These are phyloP conservation scores for Huntiella savannae DNA, from an alignment of 2,329 filamentous ascomycete genomes.

Conservation along the genomic window DNA sequence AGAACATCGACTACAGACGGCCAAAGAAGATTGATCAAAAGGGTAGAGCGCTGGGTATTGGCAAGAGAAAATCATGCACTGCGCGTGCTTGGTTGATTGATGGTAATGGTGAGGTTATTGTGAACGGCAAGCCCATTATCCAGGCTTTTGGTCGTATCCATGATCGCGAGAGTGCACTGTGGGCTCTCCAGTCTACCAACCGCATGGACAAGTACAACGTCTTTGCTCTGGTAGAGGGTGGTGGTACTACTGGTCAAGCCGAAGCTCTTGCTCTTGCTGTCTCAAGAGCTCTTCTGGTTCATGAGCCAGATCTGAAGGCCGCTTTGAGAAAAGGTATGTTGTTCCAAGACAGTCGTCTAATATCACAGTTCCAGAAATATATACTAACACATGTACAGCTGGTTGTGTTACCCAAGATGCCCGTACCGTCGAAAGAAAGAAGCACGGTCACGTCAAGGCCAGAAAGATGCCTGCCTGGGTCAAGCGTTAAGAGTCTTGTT, in stretches of 20 bases:
- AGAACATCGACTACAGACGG: conserved; percentile 7
- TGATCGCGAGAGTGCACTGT: conserved; percentile 84
- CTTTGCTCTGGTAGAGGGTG: conserved; percentile 68
- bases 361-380: conserved; percentile 8
- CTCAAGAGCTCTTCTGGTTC: conserved; percentile 69
- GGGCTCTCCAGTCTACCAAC: conserved; percentile 68
- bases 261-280: conserved; percentile 85
- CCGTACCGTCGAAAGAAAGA: conserved; percentile 92
- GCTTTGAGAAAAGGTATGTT: conserved; percentile 68
- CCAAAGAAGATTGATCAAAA: conserved; percentile 44
- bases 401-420: conserved; percentile 83
- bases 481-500: conserved; percentile 40
- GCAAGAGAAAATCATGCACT: conserved; percentile 70
- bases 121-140: conserved; percentile 76
- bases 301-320: conserved; percentile 83
- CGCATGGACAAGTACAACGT: conserved; percentile 93
- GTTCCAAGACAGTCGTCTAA: conserved; percentile 6
- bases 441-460: conserved; percentile 86
- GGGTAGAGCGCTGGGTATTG: conserved; percentile 62
- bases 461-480: conserved; percentile 98
- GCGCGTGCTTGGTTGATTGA: conserved; percentile 81
- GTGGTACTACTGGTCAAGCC: conserved; percentile 85
- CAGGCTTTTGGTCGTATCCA: conserved; percentile 75
- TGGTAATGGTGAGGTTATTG: conserved; percentile 70
- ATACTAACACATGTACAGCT: conserved; percentile 41